Evolutionary conservation across 192 early-diverging fungal species (phyloP), one percentile per base, ranked within the genome.

Genomic region (Allomyces macrogynus): DNA sequence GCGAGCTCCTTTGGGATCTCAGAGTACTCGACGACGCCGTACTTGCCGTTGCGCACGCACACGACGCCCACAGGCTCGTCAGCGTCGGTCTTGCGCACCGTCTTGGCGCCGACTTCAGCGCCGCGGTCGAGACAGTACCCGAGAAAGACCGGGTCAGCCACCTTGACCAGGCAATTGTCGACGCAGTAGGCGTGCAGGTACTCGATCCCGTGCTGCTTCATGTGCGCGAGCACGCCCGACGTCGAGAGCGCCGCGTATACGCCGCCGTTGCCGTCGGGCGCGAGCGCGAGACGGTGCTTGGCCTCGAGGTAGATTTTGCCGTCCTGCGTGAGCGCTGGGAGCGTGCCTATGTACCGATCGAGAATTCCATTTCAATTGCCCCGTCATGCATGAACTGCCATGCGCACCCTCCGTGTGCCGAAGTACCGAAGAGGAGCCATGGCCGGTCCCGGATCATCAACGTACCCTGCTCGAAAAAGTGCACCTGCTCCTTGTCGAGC

Each of bases 1-100:
- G 92, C 85, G 44, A 90, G 75, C 57, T 84, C 81, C 11, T 75
- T 65, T 66, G 84, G 80, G 68, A 99, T 97, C 75, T 99, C 95
- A 40, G 87, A 90, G 78, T 99, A 99, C 76, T 99, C 95, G 32
- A 95, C 92, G 10, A 99, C 95, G 65, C 80, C 81, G 64, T 82
- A 89, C 63, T 83, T 81, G 14, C 80, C 73, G 74, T 95, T 83
- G 62, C 90, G 84, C 61, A 90, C 73, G 72, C 91, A 95, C 71
- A 99, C 87, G n/a, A 99, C 92, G 68, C 95, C 95, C 18, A 96
- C 95, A 32, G 88, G 79, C 77, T 99, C 95, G 60, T 86, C 76
- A 63, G 92, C 86, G 42, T 75, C 71, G 63, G 78, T 73, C 72
- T 99, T 99, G 70, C 88, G 89, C 24, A 99, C 93, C 8, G 87